Evolutionary conservation across 148 eudicot genomes (phyloP), one percentile per base, ranked within the genome.

Genomic region (Chenopodium suecicum): DNA sequence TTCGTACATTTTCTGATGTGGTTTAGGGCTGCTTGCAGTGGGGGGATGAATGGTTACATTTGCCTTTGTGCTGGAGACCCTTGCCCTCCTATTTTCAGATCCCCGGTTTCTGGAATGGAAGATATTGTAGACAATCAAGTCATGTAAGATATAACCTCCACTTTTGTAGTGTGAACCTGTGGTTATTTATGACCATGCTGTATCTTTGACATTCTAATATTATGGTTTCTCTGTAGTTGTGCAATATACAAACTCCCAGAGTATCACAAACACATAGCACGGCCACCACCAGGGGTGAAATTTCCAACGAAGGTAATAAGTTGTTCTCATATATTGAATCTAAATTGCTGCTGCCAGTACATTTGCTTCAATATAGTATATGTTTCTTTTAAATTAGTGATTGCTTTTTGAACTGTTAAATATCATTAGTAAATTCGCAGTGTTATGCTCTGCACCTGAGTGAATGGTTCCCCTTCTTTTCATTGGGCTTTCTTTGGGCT

Each of bases 31-130:
- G 72, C 82, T 71, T 92, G 94, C 97, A 95, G 98, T 87, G 94
- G 91, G 83, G 99, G 98, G 79, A 95, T 95, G 99, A 90, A 95
- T 76, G 99, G 99, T 74, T 95, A 92, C 84, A 86, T 95, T 76
- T 94, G 94, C 76, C 97, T 91, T 86, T 92, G 98, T 85, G 84
- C 89, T 82, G 98, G 99, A 78, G 99, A 95, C 76, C 98, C 97
- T 41, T 95, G 99, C 75, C 99, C 99, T 58, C 94, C 95, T 23
- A 87, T 93, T 73, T 94, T 92, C 82, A 90, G 94, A 85, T 93
- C 99, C 67, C 99, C 99, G 13, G 90, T 95, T 72, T 81, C 76
- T 52, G 94, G 90, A 70, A 77, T 90, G 97, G 97, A 95, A 86
- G 97, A 95, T 84, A 89, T 95, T 74, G 83, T 89, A 84, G 92